Evolutionary conservation across 2,329 filamentous ascomycete genomes (phyloP).

Genomic region (Raffaelea albimanens): DNA sequence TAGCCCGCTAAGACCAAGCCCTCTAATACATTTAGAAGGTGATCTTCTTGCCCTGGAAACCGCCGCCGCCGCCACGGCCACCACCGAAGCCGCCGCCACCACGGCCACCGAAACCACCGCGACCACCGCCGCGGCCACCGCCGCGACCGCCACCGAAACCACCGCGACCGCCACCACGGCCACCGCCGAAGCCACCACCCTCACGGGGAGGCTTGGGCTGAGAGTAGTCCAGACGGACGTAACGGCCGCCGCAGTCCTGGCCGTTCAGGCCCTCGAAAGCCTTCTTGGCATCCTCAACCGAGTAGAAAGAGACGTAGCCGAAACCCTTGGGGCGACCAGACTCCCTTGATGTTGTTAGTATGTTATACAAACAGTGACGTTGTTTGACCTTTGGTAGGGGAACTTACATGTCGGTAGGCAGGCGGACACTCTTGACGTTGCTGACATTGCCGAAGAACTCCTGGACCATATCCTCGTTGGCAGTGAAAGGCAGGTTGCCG

Average conservation of each 20-base stretch:
- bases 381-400: too few species aligned
- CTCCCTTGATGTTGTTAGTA: slow-evolving; percentile 45
- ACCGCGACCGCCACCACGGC: slow-evolving; percentile 39
- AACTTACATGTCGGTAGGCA: slow-evolving; percentile 70
- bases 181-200: slow-evolving; percentile 29
- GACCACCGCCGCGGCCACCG: slow-evolving; percentile 28
- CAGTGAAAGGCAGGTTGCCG: slow-evolving; percentile 81
- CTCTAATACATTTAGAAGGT: slow-evolving; percentile 31
- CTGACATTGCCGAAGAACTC: slow-evolving; percentile 66
- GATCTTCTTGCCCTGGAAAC: slow-evolving; percentile 73
- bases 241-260: slow-evolving; percentile 58
- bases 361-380: too few species aligned
- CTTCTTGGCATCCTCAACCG: slow-evolving; percentile 71
- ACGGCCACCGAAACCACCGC: slow-evolving; percentile 41
- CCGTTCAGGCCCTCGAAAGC: slow-evolving; percentile 56
- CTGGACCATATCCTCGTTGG: slow-evolving; percentile 64
- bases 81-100: slow-evolving; percentile 40
- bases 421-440: slow-evolving; percentile 67
- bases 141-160: slow-evolving; percentile 25
- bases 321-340: slow-evolving; percentile 83
- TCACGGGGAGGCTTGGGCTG: slow-evolving; percentile 54
- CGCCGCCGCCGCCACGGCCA: slow-evolving; percentile 40
- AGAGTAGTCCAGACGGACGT: slow-evolving; percentile 76
- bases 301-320: slow-evolving; percentile 78
- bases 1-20: background rate